Evolutionary conservation across 352 stramenopile species (phyloP), one percentile per base, ranked within the genome.

Genomic region (Globisporangium mamillatum): DNA sequence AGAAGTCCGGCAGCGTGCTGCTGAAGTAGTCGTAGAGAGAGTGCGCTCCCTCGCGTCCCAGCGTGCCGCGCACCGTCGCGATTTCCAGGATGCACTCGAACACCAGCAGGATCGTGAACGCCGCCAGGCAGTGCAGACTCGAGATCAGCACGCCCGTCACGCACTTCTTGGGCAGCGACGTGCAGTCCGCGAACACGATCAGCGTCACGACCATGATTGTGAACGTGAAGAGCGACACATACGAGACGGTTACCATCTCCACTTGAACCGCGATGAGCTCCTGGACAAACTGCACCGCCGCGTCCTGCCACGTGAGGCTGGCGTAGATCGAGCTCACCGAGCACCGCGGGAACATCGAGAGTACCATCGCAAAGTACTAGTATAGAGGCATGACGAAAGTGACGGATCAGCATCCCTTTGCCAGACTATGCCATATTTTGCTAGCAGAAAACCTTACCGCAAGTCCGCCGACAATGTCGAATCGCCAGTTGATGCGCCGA

Each of bases 271-370:
- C 65, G 27, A 80, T 63, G 20, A 95, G 76, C 32, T 93, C 84
- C 4, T 69, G 53, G 16, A 70, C 70, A 67, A 95, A 93, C 34
- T 79, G 75, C 4, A 38, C 32, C 0, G 70, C 76, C 6, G 78
- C 77, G 0, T 80, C 77, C 29, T 62, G 63, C 78, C 81, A 91
- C 24, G 80, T 89, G 14, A 67, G 34, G 41, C 73, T 80, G 18
- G 79, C 73, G 64, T 93, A 91, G 62, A 95, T 92, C 18, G 82
- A 79, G 14, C 79, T 62, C 5, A 95, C 84, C 0, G 83, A 91
- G 68, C 93, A 98, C 7, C 94, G 88, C 34, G 93, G 93, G 75
- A 98, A 98, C 81, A 98, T 95, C 29, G 91, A 98, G 59, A 93
- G 91, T 9, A 93, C 88, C 9, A 98, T 82, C 38, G 84, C 77